Percentiles rank a stretch among this genome's conserved stretches.
phyloP scores from a whole-genome alignment of 2,329 filamentous ascomycete genomes.

The Colletotrichum camelliae region DNA sequence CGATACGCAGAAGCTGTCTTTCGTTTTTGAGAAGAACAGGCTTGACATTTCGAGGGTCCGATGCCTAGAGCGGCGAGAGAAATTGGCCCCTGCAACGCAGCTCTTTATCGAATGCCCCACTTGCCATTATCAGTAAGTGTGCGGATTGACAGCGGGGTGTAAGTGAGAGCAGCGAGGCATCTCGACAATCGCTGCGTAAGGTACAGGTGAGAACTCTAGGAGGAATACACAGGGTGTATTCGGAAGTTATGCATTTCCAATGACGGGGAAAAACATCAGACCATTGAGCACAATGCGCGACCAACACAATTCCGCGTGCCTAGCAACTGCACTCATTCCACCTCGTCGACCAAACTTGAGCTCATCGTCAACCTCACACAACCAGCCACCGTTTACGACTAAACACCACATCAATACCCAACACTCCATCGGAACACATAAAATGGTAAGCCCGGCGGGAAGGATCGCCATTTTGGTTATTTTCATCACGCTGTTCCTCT shows the following conservation, averaged over 20 bases:
- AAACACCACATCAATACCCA: not conserved
- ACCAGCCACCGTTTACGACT: not conserved
- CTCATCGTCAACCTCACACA: not conserved
- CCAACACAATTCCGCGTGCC: not conserved
- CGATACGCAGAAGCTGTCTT: not conserved
- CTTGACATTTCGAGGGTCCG: not conserved
- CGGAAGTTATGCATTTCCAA: not conserved
- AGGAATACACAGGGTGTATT: not conserved
- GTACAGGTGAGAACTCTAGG: not conserved
- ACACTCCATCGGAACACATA: not conserved
- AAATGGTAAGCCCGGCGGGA: constrained; percentile 32
- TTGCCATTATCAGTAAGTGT: not conserved
- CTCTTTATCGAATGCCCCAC: not conserved
- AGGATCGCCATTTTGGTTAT: constrained; percentile 37
- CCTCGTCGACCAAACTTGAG: not conserved
- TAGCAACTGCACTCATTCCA: not conserved
- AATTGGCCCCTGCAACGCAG: not conserved
- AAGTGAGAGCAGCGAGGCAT: not conserved
- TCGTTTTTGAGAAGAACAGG: not conserved
- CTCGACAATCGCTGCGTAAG: not conserved
- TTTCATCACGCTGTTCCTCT: constrained; percentile 32
- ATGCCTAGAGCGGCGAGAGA: not conserved
- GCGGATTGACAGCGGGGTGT: not conserved
- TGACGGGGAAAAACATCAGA: not conserved
- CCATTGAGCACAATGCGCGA: not conserved